Conservation (phyloP, 1,284 basidiomycete genomes). For the Austropuccinia psidii region DNA sequence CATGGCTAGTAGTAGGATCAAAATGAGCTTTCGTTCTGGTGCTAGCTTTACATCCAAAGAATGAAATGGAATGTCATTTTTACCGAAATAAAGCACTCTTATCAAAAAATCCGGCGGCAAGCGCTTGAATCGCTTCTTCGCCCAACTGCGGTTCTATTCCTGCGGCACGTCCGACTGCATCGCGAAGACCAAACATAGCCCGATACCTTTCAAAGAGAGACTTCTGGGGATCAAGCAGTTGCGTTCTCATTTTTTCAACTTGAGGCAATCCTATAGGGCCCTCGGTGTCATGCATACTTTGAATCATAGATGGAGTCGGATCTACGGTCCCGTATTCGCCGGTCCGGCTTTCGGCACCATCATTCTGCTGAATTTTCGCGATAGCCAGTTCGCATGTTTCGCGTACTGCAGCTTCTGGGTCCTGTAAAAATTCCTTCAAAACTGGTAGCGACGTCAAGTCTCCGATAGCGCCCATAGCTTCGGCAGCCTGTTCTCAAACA, state of each 20-base stretch:
- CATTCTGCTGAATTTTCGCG: conserved; percentile 65
- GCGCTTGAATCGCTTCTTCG: conserved; percentile 68
- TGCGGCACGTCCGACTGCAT: conserved; percentile 54
- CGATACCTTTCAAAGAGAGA: conserved; percentile 90
- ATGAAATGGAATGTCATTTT: background rate
- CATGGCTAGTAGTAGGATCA: conserved; percentile 58
- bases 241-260: conserved; percentile 58
- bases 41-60: background rate
- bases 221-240: conserved; percentile 62
- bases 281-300: conserved; percentile 44
- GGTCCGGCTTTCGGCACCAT: conserved; percentile 30
- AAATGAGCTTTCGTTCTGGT: background rate
- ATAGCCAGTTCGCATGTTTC: conserved; percentile 98
- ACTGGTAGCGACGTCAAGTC: conserved; percentile 61
- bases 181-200: conserved; percentile 95
- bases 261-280: conserved; percentile 50
- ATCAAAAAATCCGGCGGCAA: conserved; percentile 80
- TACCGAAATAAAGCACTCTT: conserved; percentile 84
- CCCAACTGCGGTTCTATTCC: conserved; percentile 49
- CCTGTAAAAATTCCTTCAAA: conserved; percentile 64
- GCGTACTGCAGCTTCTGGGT: conserved; percentile 70
- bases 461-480: conserved; percentile 94
- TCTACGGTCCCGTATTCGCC: conserved; percentile 79
- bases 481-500: conserved; percentile 63
- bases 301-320: conserved; percentile 66